Conservation (phyloP, 2,329 filamentous ascomycete genomes). For the Phoma sp. region DNA sequence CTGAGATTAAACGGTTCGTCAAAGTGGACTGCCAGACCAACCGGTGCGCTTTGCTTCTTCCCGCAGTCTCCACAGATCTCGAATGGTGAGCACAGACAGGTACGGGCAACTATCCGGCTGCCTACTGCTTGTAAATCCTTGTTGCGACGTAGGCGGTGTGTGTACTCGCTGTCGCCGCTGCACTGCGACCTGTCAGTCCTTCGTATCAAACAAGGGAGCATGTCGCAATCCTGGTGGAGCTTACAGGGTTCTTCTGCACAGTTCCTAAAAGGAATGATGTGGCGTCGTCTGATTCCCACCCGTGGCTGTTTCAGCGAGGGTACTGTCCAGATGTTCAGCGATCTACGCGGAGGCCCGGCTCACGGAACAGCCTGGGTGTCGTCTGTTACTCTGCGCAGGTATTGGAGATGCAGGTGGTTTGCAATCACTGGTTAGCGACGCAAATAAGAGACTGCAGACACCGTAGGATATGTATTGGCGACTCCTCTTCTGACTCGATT, state of each 20-base stretch:
- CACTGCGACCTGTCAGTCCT: conserved; percentile 45
- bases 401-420: background rate
- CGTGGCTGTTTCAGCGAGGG: conserved; percentile 44
- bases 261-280: conserved; percentile 41
- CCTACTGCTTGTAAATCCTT: conserved; percentile 33
- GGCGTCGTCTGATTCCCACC: conserved; percentile 39
- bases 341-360: conserved; percentile 39
- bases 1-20: conserved; percentile 40
- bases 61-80: conserved; percentile 47
- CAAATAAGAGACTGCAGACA: background rate
- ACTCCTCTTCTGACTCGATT: conserved; percentile 4
- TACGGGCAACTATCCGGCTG: conserved; percentile 30
- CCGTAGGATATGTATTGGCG: background rate
- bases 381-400: conserved; percentile 21
- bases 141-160: conserved; percentile 42
- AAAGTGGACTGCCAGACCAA: conserved; percentile 33
- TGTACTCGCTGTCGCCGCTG: conserved; percentile 28
- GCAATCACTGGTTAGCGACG: background rate
- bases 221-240: conserved; percentile 42
- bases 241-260: conserved; percentile 47
- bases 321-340: conserved; percentile 38
- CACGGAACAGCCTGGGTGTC: conserved; percentile 25
- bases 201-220: conserved; percentile 33
- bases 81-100: conserved; percentile 45
- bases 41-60: conserved; percentile 47